Evolutionary conservation across 495 filamentous ascomycete species (phyloP), one percentile per base, ranked within the genome.

Genomic region (Hypoxylon rickii): DNA sequence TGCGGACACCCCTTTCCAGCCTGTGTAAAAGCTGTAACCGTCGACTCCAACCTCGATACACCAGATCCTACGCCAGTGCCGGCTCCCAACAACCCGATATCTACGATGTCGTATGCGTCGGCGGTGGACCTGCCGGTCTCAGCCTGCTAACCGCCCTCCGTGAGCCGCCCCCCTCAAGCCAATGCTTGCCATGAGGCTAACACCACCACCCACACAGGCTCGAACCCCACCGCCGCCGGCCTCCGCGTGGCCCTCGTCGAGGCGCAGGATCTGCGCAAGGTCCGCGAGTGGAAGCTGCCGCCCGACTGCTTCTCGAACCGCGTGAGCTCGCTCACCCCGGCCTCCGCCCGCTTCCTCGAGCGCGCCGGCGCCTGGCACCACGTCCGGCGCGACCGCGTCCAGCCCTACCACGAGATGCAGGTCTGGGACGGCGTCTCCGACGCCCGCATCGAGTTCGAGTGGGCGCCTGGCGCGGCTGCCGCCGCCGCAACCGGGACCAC

Each of bases 351-450:
- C 0, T 95, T 89, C 61, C 73, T 91, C 48, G 76, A 83, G 29
- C 69, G 70, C n/a, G 92, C 94, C 46, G 93, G 92, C 15, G 94
- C 88, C 6, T 99, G 93, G 93, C 70, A 77, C n/a, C 83, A 92
- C 63, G 67, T 96, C 20, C 77, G 88, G 46, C 64, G 66, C 7
- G 72, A 79, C 2, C 80, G 95, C n/a, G 81, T 92, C 11, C 92
- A 96, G 70, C 76, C 82, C 1, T 99, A 97, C 70, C 83, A 93
- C 36, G 87, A 89, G 55, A 99, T 99, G 94, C 75, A 84, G 63
- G 93, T 98, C 7, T 99, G 94, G 94, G 94, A 99, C 72, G 94
- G 94, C 47, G 85, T 96, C 47, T 87, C 88, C 12, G 89, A 83
- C 46, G 87, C 92, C 31, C 81, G 84, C 39, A 96, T 99, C 69